Conservation (phyloP, 2,329 filamentous ascomycete species). For the Dothideomycetes sp. region DNA sequence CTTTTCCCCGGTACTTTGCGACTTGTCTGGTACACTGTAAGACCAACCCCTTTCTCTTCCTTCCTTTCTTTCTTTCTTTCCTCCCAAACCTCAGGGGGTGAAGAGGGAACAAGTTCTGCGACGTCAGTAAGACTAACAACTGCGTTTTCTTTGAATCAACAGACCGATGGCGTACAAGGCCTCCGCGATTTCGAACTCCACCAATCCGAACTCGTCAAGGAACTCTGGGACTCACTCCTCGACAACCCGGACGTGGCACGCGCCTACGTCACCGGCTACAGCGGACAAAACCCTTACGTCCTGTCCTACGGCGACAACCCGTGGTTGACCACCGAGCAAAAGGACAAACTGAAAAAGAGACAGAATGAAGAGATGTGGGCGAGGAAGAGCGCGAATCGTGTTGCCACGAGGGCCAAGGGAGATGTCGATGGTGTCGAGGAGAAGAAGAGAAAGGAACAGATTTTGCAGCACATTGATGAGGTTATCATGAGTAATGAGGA, state of each 20-base stretch:
- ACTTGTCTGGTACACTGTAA: slow-evolving; percentile 15
- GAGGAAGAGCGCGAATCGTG: slow-evolving; percentile 4
- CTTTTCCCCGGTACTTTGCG: slow-evolving; percentile 14
- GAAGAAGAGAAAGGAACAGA: slow-evolving; percentile 4
- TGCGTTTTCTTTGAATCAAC: no score
- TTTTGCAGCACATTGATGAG: slow-evolving; percentile 10
- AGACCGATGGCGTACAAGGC: slow-evolving; percentile 15
- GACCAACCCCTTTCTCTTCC: background rate
- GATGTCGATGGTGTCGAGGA: background rate
- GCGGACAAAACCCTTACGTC: slow-evolving; percentile 14
- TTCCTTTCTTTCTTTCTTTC: background rate
- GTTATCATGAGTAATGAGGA: slow-evolving; percentile 9
- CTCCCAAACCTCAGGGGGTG: no score
- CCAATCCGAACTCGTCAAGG: slow-evolving; percentile 14
- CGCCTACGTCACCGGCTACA: slow-evolving; percentile 14
- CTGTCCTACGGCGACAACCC: slow-evolving; percentile 10
- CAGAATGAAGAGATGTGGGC: slow-evolving; percentile 9
- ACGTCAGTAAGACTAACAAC: background rate
- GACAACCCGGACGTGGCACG: slow-evolving; percentile 15
- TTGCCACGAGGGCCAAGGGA: background rate
- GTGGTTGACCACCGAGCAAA: slow-evolving; percentile 10
- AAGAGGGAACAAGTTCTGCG: background rate
- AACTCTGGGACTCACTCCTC: slow-evolving; percentile 13
- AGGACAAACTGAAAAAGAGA: slow-evolving; percentile 2
- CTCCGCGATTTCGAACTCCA: slow-evolving; percentile 16